Evolutionary conservation across 2,329 filamentous ascomycete genomes (phyloP), one percentile per base, ranked within the genome.

Genomic region (Scorias spongiosa): DNA sequence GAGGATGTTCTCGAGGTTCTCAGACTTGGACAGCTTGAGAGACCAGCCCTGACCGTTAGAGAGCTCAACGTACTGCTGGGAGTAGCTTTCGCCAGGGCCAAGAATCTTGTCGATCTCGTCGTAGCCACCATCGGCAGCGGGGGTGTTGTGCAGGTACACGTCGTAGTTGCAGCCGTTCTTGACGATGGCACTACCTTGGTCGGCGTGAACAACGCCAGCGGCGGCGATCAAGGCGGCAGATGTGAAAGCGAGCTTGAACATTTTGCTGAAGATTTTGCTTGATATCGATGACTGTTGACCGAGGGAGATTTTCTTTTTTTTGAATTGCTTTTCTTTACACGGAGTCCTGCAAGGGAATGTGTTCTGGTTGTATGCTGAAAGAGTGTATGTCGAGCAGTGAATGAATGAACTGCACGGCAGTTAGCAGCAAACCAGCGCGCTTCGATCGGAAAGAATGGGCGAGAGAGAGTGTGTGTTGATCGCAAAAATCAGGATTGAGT

Each of bases 21-120:
- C 40, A 29, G 46, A 46, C 51, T 59, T 56, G 49, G 58, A 58
- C 34, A 63, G 56, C 59, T 63, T 63, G 54, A 63, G 59, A 14
- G 60, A 60, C 61, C 61, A 63, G 30, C 61, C 61, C 39, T 55
- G 49, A 42, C 45, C 46, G 46, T 59, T 60, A 49, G 51, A 45
- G 26, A 63, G 54, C 47, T 52, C 34, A n/a, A 55, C 61, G 54
- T 54, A 63, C n/a, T 49, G 15, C 49, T 61, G 58, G 11, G 49
- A 48, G 49, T 52, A 63, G 32, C 50, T 49, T 18, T 51, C 54
- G 40, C 52, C 45, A 32, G 48, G 32, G 18, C 42, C 30, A 26
- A 57, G 48, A n/a, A 44, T 54, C 45, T 54, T 49, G 50, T 57
- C 50, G 28, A 50, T 29, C 43, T 52, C 41, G 8, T 51, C 45